phyloP scores from a whole-genome alignment of 768 basidiomycete species.

The Boletus rubescentipes region DNA sequence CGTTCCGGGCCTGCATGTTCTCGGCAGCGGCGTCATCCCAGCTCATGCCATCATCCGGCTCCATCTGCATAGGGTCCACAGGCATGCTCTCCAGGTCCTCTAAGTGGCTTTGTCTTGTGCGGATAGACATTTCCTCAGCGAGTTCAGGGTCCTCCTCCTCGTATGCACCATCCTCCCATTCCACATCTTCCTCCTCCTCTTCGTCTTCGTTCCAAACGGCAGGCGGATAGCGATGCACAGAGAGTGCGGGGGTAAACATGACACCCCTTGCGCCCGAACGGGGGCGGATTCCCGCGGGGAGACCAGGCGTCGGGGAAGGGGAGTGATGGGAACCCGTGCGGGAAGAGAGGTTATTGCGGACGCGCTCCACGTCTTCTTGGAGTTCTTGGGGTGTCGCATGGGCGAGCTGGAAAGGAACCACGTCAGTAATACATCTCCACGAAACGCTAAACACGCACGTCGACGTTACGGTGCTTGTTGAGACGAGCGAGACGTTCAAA shows the following conservation, averaged over 20 bases:
- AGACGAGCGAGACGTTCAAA: conserved; percentile 93
- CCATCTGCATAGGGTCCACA: conserved; percentile 44
- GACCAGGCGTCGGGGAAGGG: conserved; percentile 44
- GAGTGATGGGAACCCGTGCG: conserved; percentile 50
- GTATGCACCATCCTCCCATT: conserved; percentile 66
- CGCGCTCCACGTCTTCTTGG: conserved; percentile 54
- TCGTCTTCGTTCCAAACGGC: conserved; percentile 84
- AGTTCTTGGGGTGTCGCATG: conserved; percentile 49
- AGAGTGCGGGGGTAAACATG: conserved; percentile 67
- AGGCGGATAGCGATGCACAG: conserved; percentile 74
- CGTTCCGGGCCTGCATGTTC: conserved; percentile 41
- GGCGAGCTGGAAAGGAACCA: conserved; percentile 24
- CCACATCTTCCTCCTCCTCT: conserved; percentile 50
- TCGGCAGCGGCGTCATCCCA: conserved; percentile 79
- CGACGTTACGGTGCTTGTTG: conserved; percentile 97
- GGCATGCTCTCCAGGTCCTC: conserved; percentile 31
- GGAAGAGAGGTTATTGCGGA: conserved; percentile 50
- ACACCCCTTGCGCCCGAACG: conserved; percentile 48
- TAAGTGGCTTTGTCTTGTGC: conserved; percentile 38
- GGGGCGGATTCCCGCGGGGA: conserved; percentile 27
- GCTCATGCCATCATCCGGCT: conserved; percentile 80
- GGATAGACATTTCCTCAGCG: conserved; percentile 51
- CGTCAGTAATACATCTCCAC: not conserved
- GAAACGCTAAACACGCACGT: conserved; percentile 53
- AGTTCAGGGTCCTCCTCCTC: conserved; percentile 68